Evolutionary conservation across 345 rosid genomes (phyloP), one percentile per base, ranked within the genome.

Genomic region (Hevea brasiliensis): DNA sequence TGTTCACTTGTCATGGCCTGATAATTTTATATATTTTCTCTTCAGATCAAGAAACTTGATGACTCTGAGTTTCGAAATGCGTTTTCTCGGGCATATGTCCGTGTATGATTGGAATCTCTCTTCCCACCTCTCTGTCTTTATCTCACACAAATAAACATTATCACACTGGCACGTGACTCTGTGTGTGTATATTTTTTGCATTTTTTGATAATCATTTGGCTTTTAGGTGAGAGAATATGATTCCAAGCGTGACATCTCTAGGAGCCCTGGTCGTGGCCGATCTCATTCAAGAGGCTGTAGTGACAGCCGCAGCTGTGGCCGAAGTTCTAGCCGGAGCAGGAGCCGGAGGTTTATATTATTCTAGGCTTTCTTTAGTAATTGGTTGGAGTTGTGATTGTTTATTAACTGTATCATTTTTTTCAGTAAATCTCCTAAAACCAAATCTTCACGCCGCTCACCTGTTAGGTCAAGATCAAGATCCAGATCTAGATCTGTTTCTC

Each of bases 361-460:
- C 47, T 42, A 21, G 55, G 18, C 21, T 35, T 37, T 13, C 8
- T 11, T 40, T 24, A 32, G 17, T 61, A 37, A 32, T 58, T 61
- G 18, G 60, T 21, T 61, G 17, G 50, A 62, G 32, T 29, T 73
- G n/a, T 57, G n/a, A 26, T 27, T 80, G 7, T 75, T 68, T 74
- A 55, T 65, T 40, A 71, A 70, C 50, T 47, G 20, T 66, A 42
- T 23, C 37, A 61, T 65, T n/a, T 70, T 21, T 64, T 82, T 82
- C 87, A 90, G 93, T 88, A 89, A 86, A 83, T 90, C 96, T 74
- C 93, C 95, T 27, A 90, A 83, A 76, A 82, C 80, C 65, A 92
- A 90, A 71, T 76, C 91, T 65, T 80, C 85, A 0, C 89, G 81
- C 23, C 86, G 82, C 40, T 89, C 96, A 17, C 92, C 96, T 74